phyloP scores from a whole-genome alignment of 768 basidiomycete genomes.

The Tylopilus sp. region DNA sequence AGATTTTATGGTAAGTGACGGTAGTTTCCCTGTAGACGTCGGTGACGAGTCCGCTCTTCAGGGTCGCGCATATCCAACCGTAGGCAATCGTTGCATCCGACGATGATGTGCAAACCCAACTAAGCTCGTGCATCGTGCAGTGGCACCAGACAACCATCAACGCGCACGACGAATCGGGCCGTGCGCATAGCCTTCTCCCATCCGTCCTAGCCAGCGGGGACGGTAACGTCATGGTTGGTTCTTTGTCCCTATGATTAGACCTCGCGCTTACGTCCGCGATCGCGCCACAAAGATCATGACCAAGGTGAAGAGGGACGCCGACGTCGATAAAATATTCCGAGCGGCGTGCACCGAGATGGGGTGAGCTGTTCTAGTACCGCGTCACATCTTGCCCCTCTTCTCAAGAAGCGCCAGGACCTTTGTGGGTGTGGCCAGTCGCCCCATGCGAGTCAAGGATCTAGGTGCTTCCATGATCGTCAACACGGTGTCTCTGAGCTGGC shows the following conservation, averaged over 20 bases:
- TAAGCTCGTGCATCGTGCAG: conserved; percentile 8
- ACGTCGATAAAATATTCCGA: conserved; percentile 45
- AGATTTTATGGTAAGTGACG: conserved; percentile 39
- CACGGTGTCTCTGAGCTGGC: conserved; percentile 60
- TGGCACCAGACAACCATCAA: conserved; percentile 32
- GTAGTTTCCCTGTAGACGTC: background rate
- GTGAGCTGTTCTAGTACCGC: conserved; percentile 12
- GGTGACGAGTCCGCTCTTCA: conserved; percentile 10
- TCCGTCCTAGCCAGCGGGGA: conserved; percentile 37
- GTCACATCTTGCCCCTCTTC: background rate
- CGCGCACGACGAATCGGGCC: conserved; percentile 27
- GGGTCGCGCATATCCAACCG: conserved; percentile 37
- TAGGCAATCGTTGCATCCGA: conserved; percentile 16
- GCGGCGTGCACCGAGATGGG: conserved; percentile 53
- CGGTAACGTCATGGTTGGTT: conserved; percentile 34
- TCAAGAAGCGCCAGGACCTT: conserved; percentile 30
- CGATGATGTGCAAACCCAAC: conserved; percentile 2
- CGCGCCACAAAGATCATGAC: conserved; percentile 35
- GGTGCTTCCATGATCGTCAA: conserved; percentile 43
- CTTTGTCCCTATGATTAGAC: background rate
- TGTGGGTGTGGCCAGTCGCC: conserved; percentile 43
- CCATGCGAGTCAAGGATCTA: conserved; percentile 36
- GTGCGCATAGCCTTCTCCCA: conserved; percentile 30
- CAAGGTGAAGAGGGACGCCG: conserved; percentile 40
- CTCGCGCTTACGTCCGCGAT: conserved; percentile 8